A percentile compares a stretch with the other conserved stretches of the same genome.
Evolutionary conservation across 2,329 filamentous ascomycete species (phyloP).

Genomic region (Trichophyton simii): DNA sequence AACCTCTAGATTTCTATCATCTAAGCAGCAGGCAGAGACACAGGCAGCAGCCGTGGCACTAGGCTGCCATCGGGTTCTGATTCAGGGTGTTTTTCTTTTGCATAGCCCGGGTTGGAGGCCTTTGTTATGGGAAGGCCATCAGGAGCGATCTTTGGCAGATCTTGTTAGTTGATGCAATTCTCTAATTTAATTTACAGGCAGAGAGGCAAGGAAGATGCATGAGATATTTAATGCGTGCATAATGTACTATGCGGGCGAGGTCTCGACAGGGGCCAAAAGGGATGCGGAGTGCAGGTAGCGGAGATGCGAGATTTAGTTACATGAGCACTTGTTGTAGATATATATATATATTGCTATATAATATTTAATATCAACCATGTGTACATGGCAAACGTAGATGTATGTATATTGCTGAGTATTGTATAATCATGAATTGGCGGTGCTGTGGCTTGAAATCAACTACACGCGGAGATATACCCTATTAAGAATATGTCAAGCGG

Average conservation of each 20-base stretch:
- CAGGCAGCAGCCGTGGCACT: neutral
- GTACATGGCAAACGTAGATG: too few species aligned
- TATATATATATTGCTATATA: too few species aligned
- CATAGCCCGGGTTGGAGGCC: neutral
- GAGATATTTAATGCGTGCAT: neutral
- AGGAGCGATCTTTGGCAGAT: neutral
- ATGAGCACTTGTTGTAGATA: too few species aligned
- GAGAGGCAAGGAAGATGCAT: neutral
- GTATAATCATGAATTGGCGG: neutral
- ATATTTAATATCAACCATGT: too few species aligned
- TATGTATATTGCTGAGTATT: too few species aligned
- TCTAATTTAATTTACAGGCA: neutral
- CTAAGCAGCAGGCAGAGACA: neutral
- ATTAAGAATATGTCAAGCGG: neutral
- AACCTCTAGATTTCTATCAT: neutral
- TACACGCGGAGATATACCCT: neutral
- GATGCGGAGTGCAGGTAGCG: neutral
- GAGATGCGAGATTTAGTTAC: neutral
- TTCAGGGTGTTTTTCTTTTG: neutral
- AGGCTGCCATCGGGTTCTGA: neutral
- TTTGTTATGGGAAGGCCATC: neutral
- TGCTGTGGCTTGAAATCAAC: neutral
- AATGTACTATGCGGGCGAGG: neutral
- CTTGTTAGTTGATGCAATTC: too few species aligned
- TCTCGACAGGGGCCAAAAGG: neutral